These are phyloP conservation scores for Sisymbrium irio DNA, from an alignment of 345 rosid species.

Conservation along the genomic window DNA sequence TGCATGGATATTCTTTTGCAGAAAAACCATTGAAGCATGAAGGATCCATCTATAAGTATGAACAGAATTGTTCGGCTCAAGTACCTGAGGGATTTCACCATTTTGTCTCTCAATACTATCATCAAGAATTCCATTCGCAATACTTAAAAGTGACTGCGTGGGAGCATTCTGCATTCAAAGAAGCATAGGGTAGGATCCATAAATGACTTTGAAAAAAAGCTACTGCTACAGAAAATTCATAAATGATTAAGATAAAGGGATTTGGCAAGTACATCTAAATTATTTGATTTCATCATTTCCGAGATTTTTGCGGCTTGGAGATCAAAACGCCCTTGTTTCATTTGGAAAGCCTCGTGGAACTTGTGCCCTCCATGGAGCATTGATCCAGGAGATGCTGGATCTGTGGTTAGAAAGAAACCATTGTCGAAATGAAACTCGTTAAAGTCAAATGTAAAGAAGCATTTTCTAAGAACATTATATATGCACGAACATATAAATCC, in stretches of 20 bases:
- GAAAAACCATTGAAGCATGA: conserved; percentile 1
- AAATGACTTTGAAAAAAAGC: neutral
- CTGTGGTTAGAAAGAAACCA: conserved; percentile 31
- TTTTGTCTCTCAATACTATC: conserved; percentile 72
- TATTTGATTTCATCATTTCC: conserved; percentile 77
- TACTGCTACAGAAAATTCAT: neutral
- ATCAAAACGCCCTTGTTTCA: conserved; percentile 76
- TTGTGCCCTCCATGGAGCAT: conserved; percentile 59
- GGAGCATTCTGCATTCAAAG: conserved; percentile 73
- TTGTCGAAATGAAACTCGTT: neutral
- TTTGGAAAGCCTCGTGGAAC: conserved; percentile 75
- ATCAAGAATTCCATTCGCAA: conserved; percentile 78
- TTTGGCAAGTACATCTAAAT: conserved; percentile 54
- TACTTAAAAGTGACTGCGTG: conserved; percentile 82
- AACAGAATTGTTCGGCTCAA: conserved; percentile 12
- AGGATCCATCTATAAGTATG: neutral
- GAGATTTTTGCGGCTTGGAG: conserved; percentile 74
- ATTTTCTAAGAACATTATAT: neutral
- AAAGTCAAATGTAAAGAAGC: neutral
- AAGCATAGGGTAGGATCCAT: conserved; percentile 18
- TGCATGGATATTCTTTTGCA: conserved; percentile 45
- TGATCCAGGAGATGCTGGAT: conserved; percentile 47
- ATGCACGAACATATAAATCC: neutral
- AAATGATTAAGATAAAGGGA: neutral
- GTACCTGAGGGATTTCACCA: conserved; percentile 82